Conservation (phyloP, 192 early-diverging fungal genomes). For the Coemansia interrupta region DNA sequence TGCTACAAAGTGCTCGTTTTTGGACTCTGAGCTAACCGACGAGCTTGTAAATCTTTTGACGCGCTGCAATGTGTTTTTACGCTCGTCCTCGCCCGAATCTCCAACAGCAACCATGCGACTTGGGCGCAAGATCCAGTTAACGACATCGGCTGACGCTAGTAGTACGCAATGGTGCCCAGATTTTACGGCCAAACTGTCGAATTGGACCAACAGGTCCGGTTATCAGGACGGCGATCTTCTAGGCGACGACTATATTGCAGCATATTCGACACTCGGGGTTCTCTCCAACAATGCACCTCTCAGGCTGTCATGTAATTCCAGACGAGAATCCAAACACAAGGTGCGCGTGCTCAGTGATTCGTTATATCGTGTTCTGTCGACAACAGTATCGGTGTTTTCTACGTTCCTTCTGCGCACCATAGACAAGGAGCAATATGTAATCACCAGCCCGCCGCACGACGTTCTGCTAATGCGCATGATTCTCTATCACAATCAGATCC, state of each 20-base stretch:
- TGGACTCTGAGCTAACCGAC: constrained; percentile 2
- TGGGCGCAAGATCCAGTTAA: constrained; percentile 23
- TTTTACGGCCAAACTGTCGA: not conserved
- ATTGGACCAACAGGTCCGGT: not conserved
- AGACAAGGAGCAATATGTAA: constrained; percentile 18
- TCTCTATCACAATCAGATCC: constrained; percentile 14
- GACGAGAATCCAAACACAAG: constrained; percentile 9
- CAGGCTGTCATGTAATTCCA: not conserved
- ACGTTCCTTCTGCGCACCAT: constrained; percentile 24
- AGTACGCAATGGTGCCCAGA: constrained; percentile 3
- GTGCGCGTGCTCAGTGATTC: constrained; percentile 21
- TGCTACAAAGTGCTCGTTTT: not conserved
- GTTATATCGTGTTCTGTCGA: constrained; percentile 37
- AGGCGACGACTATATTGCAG: constrained; percentile 2
- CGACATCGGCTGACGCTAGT: constrained; percentile 13
- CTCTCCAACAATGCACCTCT: not conserved
- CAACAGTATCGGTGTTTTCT: constrained; percentile 30
- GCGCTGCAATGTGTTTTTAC: constrained; percentile 30
- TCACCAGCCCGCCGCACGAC: constrained; percentile 14
- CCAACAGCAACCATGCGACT: not conserved
- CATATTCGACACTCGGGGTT: constrained; percentile 6
- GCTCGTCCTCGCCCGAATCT: not conserved
- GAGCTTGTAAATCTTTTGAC: constrained; percentile 20
- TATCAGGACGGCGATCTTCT: not conserved
- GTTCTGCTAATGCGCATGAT: constrained; percentile 15